Base-by-base conservation (phyloP, 2,329 filamentous ascomycete species). In the Fulvia fulva region DNA sequence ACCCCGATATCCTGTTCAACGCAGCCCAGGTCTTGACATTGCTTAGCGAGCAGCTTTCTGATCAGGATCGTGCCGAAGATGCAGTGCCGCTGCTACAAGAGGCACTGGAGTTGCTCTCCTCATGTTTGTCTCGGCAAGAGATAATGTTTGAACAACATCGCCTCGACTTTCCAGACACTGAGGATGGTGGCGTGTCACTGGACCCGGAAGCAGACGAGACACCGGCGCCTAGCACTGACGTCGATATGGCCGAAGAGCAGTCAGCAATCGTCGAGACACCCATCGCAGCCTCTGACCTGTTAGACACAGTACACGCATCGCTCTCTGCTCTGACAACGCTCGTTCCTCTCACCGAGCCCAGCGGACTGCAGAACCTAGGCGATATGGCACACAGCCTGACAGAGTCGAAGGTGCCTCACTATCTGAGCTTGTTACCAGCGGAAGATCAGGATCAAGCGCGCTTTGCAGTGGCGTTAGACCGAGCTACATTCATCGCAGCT, bases 1-100 rank as follows among this genome's bases (percentile, higher is more conserved):
- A 89, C 68, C 77, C 85, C 1, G 87, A 91, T 71, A 79, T 84
- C 5, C 75, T 88, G 8, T 91, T 90, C 76, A 91, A 90, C 68
- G 86, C 84, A 5, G 85, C 83, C 1, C 87, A 90, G 71, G 84
- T 89, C 3, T 76, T 90, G 37, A 87, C 83, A 0, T 84, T 81
- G 61, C 76, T 90, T 37, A 86, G 84, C 1, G 87, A 90, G 74
- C 76, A 76, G 1, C 70, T 83, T 7, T 76, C 80, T 0, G 82
- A 85, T 51, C 77, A 78, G n/a, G 78, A 80, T 5, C 69, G 72
- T 1, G 68, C 73, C 22, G 74, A 78, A 45, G 74, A 83, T 56
- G 80, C 83, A 0, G 73, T 82, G 14, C 75, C 76, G 23, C 74
- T 83, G 9, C 73, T 87, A 21, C 78, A 88, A 65, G 81, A 90